These are phyloP conservation scores for Boletus sp. DNA, from an alignment of 1,284 basidiomycete genomes.

Conservation along the genomic window DNA sequence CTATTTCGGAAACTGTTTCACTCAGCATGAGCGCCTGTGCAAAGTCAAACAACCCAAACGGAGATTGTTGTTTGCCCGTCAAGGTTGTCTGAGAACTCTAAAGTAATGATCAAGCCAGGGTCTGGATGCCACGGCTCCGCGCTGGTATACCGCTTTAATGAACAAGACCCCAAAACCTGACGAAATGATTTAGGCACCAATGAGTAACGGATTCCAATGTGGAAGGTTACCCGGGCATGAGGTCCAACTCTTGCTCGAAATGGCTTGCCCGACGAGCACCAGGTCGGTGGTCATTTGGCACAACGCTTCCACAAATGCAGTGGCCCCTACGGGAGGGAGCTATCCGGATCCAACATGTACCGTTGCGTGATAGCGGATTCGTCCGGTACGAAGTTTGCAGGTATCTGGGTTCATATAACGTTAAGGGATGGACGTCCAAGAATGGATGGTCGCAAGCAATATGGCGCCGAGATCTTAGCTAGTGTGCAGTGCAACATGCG, in stretches of 20 bases:
- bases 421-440: not conserved
- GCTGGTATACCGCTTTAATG: constrained; percentile 27
- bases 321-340: constrained; percentile 10
- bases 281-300: constrained; percentile 4
- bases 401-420: constrained; percentile 24
- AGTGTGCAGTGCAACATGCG: not conserved
- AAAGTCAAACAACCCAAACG: constrained; percentile 40
- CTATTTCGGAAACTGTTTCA: constrained; percentile 35
- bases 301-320: constrained; percentile 8
- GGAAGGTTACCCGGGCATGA: constrained; percentile 28
- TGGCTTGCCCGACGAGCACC: constrained; percentile 30
- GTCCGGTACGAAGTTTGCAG: constrained; percentile 34
- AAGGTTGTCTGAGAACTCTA: constrained; percentile 14
- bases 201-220: too few relatives aligned
- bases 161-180: constrained; percentile 22
- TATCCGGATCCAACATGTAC: constrained; percentile 8
- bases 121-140: constrained; percentile 38
- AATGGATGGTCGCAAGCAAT: not conserved
- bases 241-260: constrained; percentile 25
- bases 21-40: too few relatives aligned
- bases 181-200: constrained; percentile 29
- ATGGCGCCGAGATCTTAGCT: not conserved
- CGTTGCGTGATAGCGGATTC: constrained; percentile 39
- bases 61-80: constrained; percentile 26
- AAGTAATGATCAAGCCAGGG: constrained; percentile 28